Conservation (phyloP, 768 basidiomycete species). For the Erythrobasidium yunnanense region DNA sequence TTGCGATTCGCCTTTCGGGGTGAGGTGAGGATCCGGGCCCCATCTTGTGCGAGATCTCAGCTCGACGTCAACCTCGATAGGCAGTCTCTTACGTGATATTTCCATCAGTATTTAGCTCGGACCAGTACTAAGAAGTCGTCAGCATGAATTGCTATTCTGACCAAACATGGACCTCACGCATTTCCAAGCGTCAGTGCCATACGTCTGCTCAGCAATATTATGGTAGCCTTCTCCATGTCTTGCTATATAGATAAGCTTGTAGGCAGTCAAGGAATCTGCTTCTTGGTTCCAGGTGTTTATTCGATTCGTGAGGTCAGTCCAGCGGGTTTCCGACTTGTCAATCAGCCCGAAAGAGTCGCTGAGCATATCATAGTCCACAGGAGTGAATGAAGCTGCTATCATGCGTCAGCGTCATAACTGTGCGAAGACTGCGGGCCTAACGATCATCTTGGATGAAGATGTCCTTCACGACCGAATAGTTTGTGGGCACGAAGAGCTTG, state of each 20-base stretch:
- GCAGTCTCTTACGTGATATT: conserved; percentile 30
- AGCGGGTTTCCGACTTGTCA: conserved; percentile 5
- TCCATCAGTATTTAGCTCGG: conserved; percentile 33
- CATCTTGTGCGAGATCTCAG: too few species aligned
- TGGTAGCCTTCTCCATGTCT: conserved; percentile 39
- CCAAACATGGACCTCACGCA: neutral
- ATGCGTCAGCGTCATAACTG: neutral
- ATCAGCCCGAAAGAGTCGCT: conserved; percentile 12
- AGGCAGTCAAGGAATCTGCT: conserved; percentile 31
- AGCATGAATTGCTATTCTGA: neutral
- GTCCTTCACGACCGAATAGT: conserved; percentile 5
- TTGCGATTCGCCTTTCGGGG: conserved; percentile 32
- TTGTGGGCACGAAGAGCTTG: neutral
- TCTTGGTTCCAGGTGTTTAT: conserved; percentile 14
- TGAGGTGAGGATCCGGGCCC: conserved; percentile 39
- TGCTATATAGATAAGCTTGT: conserved; percentile 38
- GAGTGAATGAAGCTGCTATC: neutral
- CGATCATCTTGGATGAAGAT: conserved; percentile 24
- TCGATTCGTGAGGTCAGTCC: neutral
- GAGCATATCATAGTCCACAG: neutral
- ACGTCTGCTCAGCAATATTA: conserved; percentile 32
- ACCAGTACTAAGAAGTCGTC: conserved; percentile 35
- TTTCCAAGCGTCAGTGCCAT: conserved; percentile 36
- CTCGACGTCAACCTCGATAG: too few species aligned
- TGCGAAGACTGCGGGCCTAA: neutral